Evolutionary conservation across 108 stramenopile genomes (phyloP).

Genomic region (Skeletonema costatum): DNA sequence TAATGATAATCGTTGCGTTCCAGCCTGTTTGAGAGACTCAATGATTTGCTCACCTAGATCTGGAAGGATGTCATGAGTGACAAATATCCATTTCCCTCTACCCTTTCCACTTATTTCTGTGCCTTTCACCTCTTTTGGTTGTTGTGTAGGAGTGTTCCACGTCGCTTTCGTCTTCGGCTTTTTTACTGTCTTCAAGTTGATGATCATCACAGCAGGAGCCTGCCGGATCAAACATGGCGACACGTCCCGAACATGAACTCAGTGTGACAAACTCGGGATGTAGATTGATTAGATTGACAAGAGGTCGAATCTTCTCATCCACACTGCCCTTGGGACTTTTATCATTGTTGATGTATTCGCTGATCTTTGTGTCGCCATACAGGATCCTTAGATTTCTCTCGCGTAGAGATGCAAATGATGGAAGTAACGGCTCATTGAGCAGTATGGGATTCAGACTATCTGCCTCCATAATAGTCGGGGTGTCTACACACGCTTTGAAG

Average conservation of each 20-base stretch:
- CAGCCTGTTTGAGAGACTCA: conserved; percentile 31
- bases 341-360: conserved; percentile 35
- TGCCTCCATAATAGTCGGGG: not conserved
- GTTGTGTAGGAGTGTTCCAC: not conserved
- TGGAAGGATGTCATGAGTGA: conserved; percentile 61
- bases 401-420: conserved; percentile 38
- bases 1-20: not conserved
- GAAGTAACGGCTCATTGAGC: conserved; percentile 2
- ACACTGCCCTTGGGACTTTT: conserved; percentile 86
- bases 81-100: conserved; percentile 72
- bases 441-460: not conserved
- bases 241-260: conserved; percentile 84
- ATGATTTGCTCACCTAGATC: conserved; percentile 42
- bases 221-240: conserved; percentile 79
- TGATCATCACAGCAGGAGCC: conserved; percentile 1
- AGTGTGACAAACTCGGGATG: conserved; percentile 78
- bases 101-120: conserved; percentile 69
- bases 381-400: conserved; percentile 28
- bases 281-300: conserved; percentile 77
- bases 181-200: not conserved
- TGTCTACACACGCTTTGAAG: no score
- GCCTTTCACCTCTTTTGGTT: not conserved
- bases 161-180: not conserved
- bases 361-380: conserved; percentile 15
- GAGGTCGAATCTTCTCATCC: conserved; percentile 70